Conservation (phyloP, 306 rosid genomes). For the Lupinus albus region DNA sequence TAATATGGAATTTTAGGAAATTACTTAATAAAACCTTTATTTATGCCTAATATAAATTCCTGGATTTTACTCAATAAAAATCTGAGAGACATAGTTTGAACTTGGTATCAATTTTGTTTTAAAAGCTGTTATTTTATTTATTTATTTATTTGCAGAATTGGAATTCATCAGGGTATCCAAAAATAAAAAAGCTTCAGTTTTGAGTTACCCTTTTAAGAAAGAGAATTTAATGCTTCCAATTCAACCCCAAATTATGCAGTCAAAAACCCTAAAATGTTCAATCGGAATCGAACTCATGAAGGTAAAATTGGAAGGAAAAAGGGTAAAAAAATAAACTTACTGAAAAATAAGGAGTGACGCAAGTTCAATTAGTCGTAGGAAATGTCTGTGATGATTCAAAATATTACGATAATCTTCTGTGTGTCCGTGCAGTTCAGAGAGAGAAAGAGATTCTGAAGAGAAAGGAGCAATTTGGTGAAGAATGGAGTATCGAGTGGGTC, state of each 20-base stretch:
- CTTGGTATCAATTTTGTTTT: too few relatives aligned
- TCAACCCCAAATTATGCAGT: not conserved
- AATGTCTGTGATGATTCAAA: slow-evolving; percentile 32
- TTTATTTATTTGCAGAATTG: too few relatives aligned
- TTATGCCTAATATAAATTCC: too few relatives aligned
- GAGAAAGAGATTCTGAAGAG: slow-evolving; percentile 33
- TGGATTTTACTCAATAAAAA: too few relatives aligned
- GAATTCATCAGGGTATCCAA: not conserved
- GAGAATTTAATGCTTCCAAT: not conserved
- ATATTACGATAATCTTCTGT: not conserved
- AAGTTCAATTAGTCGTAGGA: slow-evolving; percentile 45
- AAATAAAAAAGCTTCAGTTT: not conserved
- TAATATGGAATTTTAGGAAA: too few relatives aligned
- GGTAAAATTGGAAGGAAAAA: slow-evolving; percentile 2
- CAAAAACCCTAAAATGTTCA: slow-evolving; percentile 40
- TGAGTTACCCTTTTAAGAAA: not conserved
- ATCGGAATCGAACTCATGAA: slow-evolving; percentile 19
- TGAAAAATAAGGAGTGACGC: slow-evolving; percentile 49
- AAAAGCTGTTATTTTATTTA: too few relatives aligned
- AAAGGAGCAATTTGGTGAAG: slow-evolving; percentile 39
- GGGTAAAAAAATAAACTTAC: slow-evolving; percentile 49
- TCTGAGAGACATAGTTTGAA: too few relatives aligned
- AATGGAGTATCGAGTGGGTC: slow-evolving; percentile 44
- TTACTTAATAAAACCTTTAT: too few relatives aligned
- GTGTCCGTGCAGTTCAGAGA: slow-evolving; percentile 24